A percentile compares a stretch with the other conserved stretches of the same genome.
Evolutionary conservation across 768 basidiomycete genomes (phyloP).

Genomic region (Gymnopilus dilepis): DNA sequence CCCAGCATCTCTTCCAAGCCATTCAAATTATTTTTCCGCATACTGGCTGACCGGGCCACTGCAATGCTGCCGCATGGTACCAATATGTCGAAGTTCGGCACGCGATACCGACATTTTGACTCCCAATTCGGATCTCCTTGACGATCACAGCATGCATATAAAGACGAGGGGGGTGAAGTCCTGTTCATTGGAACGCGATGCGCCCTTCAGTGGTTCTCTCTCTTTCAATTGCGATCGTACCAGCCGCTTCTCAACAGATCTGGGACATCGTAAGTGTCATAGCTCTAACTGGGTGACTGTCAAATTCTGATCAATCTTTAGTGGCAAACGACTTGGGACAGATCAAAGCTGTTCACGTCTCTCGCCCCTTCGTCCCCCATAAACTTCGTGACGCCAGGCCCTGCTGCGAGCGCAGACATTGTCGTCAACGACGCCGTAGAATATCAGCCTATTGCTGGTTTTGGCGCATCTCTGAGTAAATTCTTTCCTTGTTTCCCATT

Average conservation of each 20-base stretch:
- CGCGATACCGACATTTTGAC: neutral
- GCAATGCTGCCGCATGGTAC: neutral
- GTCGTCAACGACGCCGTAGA: slow-evolving; percentile 55
- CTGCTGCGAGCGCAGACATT: slow-evolving; percentile 66
- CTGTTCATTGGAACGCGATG: neutral
- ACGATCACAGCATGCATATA: neutral
- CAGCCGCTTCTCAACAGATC: slow-evolving; percentile 52
- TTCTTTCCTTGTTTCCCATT: neutral
- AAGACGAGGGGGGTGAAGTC: neutral
- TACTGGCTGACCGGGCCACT: neutral
- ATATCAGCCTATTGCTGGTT: slow-evolving; percentile 71
- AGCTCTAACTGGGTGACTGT: too few species aligned
- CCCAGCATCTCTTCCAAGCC: neutral
- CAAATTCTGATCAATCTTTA: slow-evolving; percentile 24
- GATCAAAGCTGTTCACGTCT: slow-evolving; percentile 56
- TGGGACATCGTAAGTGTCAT: slow-evolving; percentile 60
- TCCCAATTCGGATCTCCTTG: neutral
- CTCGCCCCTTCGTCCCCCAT: slow-evolving; percentile 52
- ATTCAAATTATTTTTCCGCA: neutral
- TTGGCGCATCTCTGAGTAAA: slow-evolving; percentile 69
- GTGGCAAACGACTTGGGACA: slow-evolving; percentile 69
- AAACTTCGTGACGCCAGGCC: slow-evolving; percentile 62
- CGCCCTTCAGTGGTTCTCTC: slow-evolving; percentile 1
- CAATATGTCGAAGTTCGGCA: neutral
- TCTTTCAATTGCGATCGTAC: neutral